Evolutionary conservation across 352 stramenopile species (phyloP).

Genomic region (Albugo laibachii): DNA sequence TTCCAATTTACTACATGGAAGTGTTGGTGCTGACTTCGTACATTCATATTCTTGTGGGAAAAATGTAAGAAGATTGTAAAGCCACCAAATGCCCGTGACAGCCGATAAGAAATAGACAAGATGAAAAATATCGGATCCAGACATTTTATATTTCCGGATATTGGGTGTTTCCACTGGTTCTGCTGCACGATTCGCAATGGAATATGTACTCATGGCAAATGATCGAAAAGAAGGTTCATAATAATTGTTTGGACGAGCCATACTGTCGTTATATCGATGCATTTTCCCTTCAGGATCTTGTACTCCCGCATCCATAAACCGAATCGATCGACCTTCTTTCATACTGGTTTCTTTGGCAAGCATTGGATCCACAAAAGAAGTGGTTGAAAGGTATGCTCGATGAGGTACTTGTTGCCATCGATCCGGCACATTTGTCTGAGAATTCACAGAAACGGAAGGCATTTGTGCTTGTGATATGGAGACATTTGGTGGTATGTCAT

Average conservation of each 20-base stretch:
- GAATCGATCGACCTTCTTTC: conserved; percentile 66
- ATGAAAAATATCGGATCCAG: conserved; percentile 63
- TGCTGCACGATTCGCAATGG: conserved; percentile 70
- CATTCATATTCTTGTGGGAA: conserved; percentile 73
- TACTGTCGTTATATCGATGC: conserved; percentile 66
- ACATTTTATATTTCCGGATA: conserved; percentile 85
- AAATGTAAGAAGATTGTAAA: conserved; percentile 59
- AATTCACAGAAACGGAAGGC: conserved; percentile 68
- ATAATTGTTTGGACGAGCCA: conserved; percentile 50
- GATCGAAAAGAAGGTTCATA: conserved; percentile 80
- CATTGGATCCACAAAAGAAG: conserved; percentile 78
- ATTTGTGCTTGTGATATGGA: conserved; percentile 78
- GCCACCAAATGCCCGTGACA: conserved; percentile 46
- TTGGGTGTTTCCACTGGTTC: conserved; percentile 77
- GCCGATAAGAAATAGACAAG: conserved; percentile 65
- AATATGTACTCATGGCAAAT: conserved; percentile 80
- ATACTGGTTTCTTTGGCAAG: conserved; percentile 48
- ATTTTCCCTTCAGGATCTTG: conserved; percentile 72
- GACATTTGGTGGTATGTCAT: conserved; percentile 52
- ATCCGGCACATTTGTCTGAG: conserved; percentile 44
- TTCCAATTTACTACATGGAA: conserved; percentile 41
- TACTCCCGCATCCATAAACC: conserved; percentile 72
- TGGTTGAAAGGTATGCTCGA: conserved; percentile 71
- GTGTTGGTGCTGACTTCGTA: conserved; percentile 36
- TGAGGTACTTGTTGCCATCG: conserved; percentile 71